Conservation (phyloP, 1,284 basidiomycete species). For the Cryptococcus maquisensis region DNA sequence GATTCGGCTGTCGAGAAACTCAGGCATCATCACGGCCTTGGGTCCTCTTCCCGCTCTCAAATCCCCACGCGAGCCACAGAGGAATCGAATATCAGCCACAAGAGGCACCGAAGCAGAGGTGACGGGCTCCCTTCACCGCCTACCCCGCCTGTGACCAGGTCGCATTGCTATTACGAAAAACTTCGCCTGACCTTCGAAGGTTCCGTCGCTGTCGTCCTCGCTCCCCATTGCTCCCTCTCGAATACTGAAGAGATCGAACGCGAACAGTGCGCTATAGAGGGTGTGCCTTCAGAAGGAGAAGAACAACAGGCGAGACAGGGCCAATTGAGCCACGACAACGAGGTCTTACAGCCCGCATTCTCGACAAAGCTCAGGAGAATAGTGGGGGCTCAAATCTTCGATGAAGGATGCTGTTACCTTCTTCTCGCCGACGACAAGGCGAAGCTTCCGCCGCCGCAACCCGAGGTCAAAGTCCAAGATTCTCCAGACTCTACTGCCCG, state of each 20-base stretch:
- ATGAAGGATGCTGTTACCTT: conserved; percentile 34
- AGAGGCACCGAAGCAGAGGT: background rate
- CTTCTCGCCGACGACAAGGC: conserved; percentile 18
- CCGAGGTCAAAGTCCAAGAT: conserved; percentile 1
- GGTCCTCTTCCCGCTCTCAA: background rate
- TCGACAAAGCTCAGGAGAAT: conserved; percentile 30
- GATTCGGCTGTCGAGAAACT: conserved; percentile 11
- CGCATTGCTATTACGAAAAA: conserved; percentile 36
- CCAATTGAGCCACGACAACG: conserved; percentile 15
- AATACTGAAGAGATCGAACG: conserved; percentile 19
- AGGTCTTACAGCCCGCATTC: conserved; percentile 23
- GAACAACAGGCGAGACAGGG: conserved; percentile 12
- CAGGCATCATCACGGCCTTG: conserved; percentile 19
- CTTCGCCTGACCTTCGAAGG: conserved; percentile 22
- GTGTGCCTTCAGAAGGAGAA: conserved; percentile 18
- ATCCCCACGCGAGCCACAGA: background rate
- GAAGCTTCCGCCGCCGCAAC: conserved; percentile 1
- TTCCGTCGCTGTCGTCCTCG: conserved; percentile 24
- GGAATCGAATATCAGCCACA: background rate
- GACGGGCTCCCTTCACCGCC: conserved; percentile 7
- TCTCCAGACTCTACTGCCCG: background rate
- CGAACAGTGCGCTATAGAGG: conserved; percentile 20
- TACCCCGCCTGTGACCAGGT: conserved; percentile 27
- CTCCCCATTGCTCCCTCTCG: conserved; percentile 31
- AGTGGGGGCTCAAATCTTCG: conserved; percentile 28